Percentiles rank a stretch among this genome's conserved stretches.
Evolutionary conservation across 225 moss, liverwort and hornwort species (phyloP).

Genomic region (Takakia lepidozioides): DNA sequence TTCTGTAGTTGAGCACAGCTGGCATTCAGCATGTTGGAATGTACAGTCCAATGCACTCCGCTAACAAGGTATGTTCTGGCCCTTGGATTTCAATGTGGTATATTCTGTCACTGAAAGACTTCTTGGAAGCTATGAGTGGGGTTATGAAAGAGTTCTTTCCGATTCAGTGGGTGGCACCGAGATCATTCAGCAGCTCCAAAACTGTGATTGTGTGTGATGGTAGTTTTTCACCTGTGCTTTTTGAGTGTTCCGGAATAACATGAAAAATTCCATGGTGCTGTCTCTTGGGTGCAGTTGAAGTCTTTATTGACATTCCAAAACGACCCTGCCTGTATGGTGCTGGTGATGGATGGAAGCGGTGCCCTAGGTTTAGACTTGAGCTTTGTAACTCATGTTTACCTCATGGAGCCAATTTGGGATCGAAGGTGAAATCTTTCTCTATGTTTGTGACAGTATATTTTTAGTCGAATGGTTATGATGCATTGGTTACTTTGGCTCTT

Average conservation of each 20-base stretch:
- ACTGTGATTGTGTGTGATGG: too few species aligned
- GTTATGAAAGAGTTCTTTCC: slow-evolving; percentile 6
- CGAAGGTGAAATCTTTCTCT: slow-evolving; percentile 48
- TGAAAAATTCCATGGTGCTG: too few species aligned
- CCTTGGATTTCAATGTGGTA: neutral
- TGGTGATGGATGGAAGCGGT: slow-evolving; percentile 91
- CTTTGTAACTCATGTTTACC: slow-evolving; percentile 91
- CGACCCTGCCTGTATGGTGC: slow-evolving; percentile 68
- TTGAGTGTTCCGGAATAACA: too few species aligned
- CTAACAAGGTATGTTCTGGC: slow-evolving; percentile 48
- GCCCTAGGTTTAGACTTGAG: slow-evolving; percentile 89
- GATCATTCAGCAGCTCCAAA: too few species aligned
- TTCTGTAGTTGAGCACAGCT: slow-evolving; percentile 59
- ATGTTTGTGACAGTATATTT: too few species aligned
- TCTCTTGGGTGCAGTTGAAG: slow-evolving; percentile 62
- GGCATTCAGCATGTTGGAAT: slow-evolving; percentile 77
- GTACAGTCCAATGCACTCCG: slow-evolving; percentile 89
- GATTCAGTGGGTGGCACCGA: too few species aligned
- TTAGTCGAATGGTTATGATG: too few species aligned
- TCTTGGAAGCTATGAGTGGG: too few species aligned
- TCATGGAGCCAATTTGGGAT: slow-evolving; percentile 99
- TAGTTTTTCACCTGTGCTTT: too few species aligned
- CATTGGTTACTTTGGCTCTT: too few species aligned
- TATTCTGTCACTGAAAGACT: too few species aligned
- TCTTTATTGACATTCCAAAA: slow-evolving; percentile 63